These are phyloP conservation scores for Diaporthe helianthi DNA, from an alignment of 2,329 filamentous ascomycete species.

Conservation along the genomic window DNA sequence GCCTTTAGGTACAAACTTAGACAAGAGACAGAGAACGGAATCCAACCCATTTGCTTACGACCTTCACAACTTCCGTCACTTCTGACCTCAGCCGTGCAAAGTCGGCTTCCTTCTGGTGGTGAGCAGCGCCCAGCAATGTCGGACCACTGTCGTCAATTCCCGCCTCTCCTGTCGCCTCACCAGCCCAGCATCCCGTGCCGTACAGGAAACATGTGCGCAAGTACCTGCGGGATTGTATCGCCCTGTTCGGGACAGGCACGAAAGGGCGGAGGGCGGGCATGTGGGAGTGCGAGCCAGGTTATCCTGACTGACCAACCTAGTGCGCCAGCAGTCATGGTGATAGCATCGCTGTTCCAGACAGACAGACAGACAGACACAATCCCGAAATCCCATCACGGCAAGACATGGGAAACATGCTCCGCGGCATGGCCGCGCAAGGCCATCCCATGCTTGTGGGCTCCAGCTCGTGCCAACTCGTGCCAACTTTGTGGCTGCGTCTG, in stretches of 20 bases:
- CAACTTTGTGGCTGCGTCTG: slow-evolving; percentile 24
- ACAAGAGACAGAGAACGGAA: too few species aligned
- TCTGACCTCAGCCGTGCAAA: slow-evolving; percentile 33
- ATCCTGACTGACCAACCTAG: not conserved
- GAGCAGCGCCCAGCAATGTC: slow-evolving; percentile 19
- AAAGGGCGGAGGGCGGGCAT: not conserved
- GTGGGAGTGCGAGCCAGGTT: too few species aligned
- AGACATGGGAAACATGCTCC: not conserved
- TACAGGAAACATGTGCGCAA: not conserved
- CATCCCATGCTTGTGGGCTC: slow-evolving; percentile 10
- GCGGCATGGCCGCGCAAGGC: slow-evolving; percentile 8
- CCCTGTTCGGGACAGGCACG: not conserved
- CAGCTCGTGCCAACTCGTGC: slow-evolving; percentile 29
- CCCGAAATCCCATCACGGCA: not conserved
- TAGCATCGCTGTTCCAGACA: slow-evolving; percentile 17
- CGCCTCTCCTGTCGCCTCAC: slow-evolving; percentile 7
- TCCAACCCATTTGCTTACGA: too few species aligned
- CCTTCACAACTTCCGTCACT: too few species aligned
- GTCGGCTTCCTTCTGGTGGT: slow-evolving; percentile 5
- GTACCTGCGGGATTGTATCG: not conserved
- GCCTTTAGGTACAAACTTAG: too few species aligned
- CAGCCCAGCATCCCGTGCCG: not conserved
- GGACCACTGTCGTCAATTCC: slow-evolving; percentile 23
- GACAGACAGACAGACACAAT: not conserved
- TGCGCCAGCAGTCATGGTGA: not conserved